phyloP scores from a whole-genome alignment of 352 stramenopile species.

The Phytophthora niederhauseri region DNA sequence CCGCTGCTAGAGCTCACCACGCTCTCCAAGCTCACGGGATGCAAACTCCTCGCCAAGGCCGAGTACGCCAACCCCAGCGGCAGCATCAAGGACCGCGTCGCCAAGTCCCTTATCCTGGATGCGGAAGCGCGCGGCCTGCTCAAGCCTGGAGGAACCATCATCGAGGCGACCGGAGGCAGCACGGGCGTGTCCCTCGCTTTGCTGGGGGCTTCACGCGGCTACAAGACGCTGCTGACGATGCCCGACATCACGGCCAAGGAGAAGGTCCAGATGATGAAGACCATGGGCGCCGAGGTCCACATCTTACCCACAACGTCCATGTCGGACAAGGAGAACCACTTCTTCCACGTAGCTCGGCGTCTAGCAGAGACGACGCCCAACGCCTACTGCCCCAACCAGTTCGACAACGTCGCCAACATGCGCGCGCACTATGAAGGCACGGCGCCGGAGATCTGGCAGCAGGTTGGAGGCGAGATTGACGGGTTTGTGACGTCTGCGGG shows the following conservation, averaged over 20 bases:
- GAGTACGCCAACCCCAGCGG: conserved; percentile 93
- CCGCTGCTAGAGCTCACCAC: conserved; percentile 73
- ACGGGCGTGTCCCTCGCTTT: conserved; percentile 93
- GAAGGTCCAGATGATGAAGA: conserved; percentile 84
- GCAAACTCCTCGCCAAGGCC: conserved; percentile 81
- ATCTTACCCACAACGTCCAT: conserved; percentile 67
- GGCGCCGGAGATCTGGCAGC: conserved; percentile 90
- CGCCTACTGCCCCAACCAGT: conserved; percentile 71
- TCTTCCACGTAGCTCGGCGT: conserved; percentile 75
- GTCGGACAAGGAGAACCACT: conserved; percentile 73
- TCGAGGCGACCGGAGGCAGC: conserved; percentile 92
- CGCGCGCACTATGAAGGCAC: conserved; percentile 77
- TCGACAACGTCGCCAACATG: conserved; percentile 82
- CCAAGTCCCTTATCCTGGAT: conserved; percentile 93
- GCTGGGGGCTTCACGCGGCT: conserved; percentile 85
- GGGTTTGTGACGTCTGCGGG: conserved; percentile 91
- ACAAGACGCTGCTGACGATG: conserved; percentile 84
- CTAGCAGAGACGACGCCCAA: conserved; percentile 44
- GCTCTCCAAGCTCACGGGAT: conserved; percentile 69
- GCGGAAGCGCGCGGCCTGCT: conserved; percentile 90
- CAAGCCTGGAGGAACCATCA: conserved; percentile 60
- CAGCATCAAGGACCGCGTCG: conserved; percentile 95
- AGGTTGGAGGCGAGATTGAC: conserved; percentile 90
- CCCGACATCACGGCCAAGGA: conserved; percentile 67
- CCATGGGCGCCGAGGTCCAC: conserved; percentile 70